These are phyloP conservation scores for Solanum hybrid DNA, from an alignment of 305 asterid genomes.

Conservation along the genomic window DNA sequence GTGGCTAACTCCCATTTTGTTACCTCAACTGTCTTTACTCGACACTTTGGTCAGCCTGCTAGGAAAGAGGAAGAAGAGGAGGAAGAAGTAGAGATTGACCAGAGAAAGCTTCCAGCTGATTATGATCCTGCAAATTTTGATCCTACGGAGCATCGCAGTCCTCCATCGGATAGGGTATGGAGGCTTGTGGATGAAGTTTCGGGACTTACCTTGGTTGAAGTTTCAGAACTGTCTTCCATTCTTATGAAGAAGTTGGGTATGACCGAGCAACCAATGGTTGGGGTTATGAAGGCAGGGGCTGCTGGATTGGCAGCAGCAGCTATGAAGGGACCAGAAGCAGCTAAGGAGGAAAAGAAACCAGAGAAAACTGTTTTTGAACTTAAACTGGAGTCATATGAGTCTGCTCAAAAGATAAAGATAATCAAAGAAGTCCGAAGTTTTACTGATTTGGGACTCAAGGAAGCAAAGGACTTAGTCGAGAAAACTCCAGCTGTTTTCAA, in stretches of 20 bases:
- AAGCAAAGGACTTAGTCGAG: slow-evolving; percentile 83
- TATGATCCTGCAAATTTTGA: slow-evolving; percentile 64
- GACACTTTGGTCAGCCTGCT: slow-evolving; percentile 48
- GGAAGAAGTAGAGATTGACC: slow-evolving; percentile 62
- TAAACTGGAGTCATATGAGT: slow-evolving; percentile 28
- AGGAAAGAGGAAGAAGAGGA: slow-evolving; percentile 40
- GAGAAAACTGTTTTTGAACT: slow-evolving; percentile 34
- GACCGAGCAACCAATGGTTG: slow-evolving; percentile 3
- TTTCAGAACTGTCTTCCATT: slow-evolving; percentile 46
- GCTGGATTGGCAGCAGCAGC: slow-evolving; percentile 30
- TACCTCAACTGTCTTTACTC: slow-evolving; percentile 21
- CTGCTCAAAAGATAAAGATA: slow-evolving; percentile 26
- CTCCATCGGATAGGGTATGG: slow-evolving; percentile 72
- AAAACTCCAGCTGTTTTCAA: slow-evolving; percentile 58
- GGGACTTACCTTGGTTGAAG: slow-evolving; percentile 48
- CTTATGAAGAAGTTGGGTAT: slow-evolving; percentile 12
- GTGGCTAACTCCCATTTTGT: slow-evolving; percentile 10
- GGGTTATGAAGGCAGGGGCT: slow-evolving; percentile 11
- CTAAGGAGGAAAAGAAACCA: slow-evolving; percentile 20
- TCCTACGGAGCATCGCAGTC: slow-evolving; percentile 72
- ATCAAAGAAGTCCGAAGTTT: slow-evolving; percentile 65
- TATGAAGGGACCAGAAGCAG: slow-evolving; percentile 23
- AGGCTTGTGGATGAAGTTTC: slow-evolving; percentile 66
- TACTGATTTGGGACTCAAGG: slow-evolving; percentile 74
- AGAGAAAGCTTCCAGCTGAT: slow-evolving; percentile 73